Base-by-base conservation (phyloP, 2,329 filamentous ascomycete species). In the Colletotrichum lupini region DNA sequence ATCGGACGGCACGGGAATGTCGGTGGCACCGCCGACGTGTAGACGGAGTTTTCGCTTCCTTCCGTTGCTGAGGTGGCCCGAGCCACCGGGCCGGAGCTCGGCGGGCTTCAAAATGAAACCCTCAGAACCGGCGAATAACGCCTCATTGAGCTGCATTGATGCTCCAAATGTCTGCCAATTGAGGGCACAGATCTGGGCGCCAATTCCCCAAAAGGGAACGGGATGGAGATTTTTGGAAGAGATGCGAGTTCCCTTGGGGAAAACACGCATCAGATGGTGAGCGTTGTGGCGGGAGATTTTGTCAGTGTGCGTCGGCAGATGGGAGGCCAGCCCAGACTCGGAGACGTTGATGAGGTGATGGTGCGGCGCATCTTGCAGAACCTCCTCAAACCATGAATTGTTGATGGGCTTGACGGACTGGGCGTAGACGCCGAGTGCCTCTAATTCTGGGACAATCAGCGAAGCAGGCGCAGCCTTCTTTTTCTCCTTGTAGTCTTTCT, bases 331-430 rank as follows among this genome's bases (percentile, higher is more conserved):
- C 0, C 89, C 90, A 1, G 87, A 87, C 79, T 93, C 92, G 2
- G 91, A 93, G 3, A 93, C 87, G 77, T 94, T 93, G 85, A 92
- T 91, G 74, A 92, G 87, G 70, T 92, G 91, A 77, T 92, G 88
- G 74, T 91, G 89, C 37, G 90, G 91, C 0, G 86, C 88, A 68
- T 92, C 90, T 78, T 85, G 78, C 30, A 88, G 80, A 3, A 83
- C 84, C 4, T 82, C 77, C 22, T 90, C 87, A 78, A 87, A 92
- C 92, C 92, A 93, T 0, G 90, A 91, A 76, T 91, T 89, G 80
- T 93, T 87, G 67, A 82, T 81, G 0, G 92, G 92, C 78, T 93
- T 93, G 68, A 93, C 90, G 0, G 90, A 92, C 78, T 93, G 92
- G 0, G 91, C 92, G 75, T 93, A 93, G 2, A 93, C 90, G 4